phyloP scores from a whole-genome alignment of 1,284 basidiomycete genomes.

The Bjerkandera adusta region DNA sequence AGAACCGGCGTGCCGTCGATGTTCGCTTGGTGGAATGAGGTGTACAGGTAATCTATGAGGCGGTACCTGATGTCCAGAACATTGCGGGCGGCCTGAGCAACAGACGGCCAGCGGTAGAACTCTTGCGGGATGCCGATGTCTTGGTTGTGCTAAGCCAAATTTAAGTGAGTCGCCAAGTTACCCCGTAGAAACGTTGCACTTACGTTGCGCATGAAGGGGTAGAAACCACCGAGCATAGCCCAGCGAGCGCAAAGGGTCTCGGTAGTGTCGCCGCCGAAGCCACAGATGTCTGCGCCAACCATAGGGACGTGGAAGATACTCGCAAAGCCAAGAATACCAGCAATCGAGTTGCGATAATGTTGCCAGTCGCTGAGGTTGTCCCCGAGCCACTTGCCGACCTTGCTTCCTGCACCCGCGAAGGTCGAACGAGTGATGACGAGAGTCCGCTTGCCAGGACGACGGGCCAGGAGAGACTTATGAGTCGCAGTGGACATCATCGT shows the following conservation, averaged over 20 bases:
- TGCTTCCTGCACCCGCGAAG: constrained; percentile 62
- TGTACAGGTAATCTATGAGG: constrained; percentile 72
- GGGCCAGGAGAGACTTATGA: constrained; percentile 56
- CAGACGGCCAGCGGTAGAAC: constrained; percentile 63
- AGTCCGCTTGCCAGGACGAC: constrained; percentile 54
- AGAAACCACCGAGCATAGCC: constrained; percentile 69
- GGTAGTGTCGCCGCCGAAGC: constrained; percentile 59
- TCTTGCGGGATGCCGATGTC: constrained; percentile 58
- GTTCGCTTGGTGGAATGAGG: constrained; percentile 59
- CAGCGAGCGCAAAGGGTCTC: constrained; percentile 65
- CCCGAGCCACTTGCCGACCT: constrained; percentile 71
- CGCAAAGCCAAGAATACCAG: constrained; percentile 63
- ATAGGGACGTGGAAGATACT: constrained; percentile 65
- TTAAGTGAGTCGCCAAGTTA: not conserved
- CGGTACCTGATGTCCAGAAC: constrained; percentile 66
- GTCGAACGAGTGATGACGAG: constrained; percentile 73
- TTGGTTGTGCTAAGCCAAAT: constrained; percentile 46
- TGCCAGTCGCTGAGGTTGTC: constrained; percentile 60
- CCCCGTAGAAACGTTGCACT: constrained; percentile 21
- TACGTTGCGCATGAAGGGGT: constrained; percentile 71
- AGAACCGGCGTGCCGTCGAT: constrained; percentile 62
- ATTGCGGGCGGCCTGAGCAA: constrained; percentile 58
- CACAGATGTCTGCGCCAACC: constrained; percentile 70
- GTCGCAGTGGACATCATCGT: constrained; percentile 70
- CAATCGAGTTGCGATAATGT: constrained; percentile 57